Base-by-base conservation (phyloP, 495 filamentous ascomycete species). In the Sphaerosporella brunnea region DNA sequence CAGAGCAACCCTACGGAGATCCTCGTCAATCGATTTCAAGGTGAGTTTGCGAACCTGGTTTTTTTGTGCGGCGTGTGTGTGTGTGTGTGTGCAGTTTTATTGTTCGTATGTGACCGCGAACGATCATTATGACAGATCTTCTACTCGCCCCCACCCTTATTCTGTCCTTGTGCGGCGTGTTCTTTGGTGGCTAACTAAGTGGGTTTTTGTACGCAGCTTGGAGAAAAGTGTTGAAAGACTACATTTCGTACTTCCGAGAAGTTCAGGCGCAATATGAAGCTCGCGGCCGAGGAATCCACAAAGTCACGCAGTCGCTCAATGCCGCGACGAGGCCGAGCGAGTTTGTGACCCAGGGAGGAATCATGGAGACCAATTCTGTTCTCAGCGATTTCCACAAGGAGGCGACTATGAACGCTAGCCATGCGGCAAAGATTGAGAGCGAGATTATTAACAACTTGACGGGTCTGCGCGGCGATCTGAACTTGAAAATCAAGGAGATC, bases 401-500 rank as follows among this genome's bases (percentile, higher is more conserved):
- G 49, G 71, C 79, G n/a, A 73, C 90, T 35, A 56, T 64, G 3
- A 87, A 93, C 62, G 74, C 82, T n/a, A 84, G 78, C 63, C 93
- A 93, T 64, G 83, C 86, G 2, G 77, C 74, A 21, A 83, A 92
- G 52, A 86, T 94, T 48, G 84, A 95, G 63, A 77, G 75, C 47
- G 86, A 94, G 54, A 83, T 97, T 26, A 84, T 96, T 51, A 72
- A 79, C 36, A 82, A 84, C 45, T 70, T 97, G 37, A 84, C 78
- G 3, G 86, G 83, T 11, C 68, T 97, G 19, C 68, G 90, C 37
- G 85, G 76, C 55, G 90, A 97, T 63, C 69, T 97, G 15, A 77
- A 79, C 45, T 83, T 88, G 65, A 97, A 97, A 67, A 90, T 88
- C 56, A 96, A 95, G 65, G 90, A 97, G 65, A 96, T 97, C 63